phyloP scores from a whole-genome alignment of 2,329 filamentous ascomycete species.

The Phaeoacremonium minimum region DNA sequence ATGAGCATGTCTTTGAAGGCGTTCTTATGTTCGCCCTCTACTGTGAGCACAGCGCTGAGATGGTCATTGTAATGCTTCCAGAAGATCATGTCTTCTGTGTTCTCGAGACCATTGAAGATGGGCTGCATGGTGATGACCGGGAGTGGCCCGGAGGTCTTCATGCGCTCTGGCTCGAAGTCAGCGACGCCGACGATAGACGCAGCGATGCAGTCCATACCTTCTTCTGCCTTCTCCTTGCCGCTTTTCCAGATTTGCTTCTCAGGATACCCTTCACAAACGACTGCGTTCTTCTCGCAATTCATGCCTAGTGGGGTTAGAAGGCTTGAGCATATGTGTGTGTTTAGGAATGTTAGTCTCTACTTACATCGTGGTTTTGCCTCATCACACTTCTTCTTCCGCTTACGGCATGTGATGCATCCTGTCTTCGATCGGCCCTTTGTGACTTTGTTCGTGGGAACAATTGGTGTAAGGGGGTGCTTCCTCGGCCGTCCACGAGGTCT shows the following conservation, averaged over 20 bases:
- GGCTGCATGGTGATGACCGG: slow-evolving; percentile 55
- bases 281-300: slow-evolving; percentile 91
- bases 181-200: slow-evolving; percentile 1
- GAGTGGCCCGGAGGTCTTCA: slow-evolving; percentile 38
- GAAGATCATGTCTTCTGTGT: slow-evolving; percentile 72
- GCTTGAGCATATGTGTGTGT: background rate
- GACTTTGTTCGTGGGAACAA: slow-evolving; percentile 58
- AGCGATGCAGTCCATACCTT: slow-evolving; percentile 43
- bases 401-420: slow-evolving; percentile 63
- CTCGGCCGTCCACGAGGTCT: slow-evolving; percentile 75
- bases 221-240: slow-evolving; percentile 70
- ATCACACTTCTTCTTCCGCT: slow-evolving; percentile 69
- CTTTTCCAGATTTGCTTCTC: slow-evolving; percentile 85
- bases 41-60: slow-evolving; percentile 75
- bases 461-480: slow-evolving; percentile 68
- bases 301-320: slow-evolving; percentile 50
- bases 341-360: slow-evolving; percentile 17
- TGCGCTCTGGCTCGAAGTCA: slow-evolving; percentile 34
- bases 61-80: slow-evolving; percentile 79
- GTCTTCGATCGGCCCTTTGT: slow-evolving; percentile 74
- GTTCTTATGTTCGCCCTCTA: slow-evolving; percentile 76
- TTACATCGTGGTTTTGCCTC: slow-evolving; percentile 64
- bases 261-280: slow-evolving; percentile 86
- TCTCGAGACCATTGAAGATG: slow-evolving; percentile 79
- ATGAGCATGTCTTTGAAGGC: slow-evolving; percentile 82